Evolutionary conservation across 2,329 filamentous ascomycete genomes (phyloP), one percentile per base, ranked within the genome.

Genomic region (Diaporthe velutina): DNA sequence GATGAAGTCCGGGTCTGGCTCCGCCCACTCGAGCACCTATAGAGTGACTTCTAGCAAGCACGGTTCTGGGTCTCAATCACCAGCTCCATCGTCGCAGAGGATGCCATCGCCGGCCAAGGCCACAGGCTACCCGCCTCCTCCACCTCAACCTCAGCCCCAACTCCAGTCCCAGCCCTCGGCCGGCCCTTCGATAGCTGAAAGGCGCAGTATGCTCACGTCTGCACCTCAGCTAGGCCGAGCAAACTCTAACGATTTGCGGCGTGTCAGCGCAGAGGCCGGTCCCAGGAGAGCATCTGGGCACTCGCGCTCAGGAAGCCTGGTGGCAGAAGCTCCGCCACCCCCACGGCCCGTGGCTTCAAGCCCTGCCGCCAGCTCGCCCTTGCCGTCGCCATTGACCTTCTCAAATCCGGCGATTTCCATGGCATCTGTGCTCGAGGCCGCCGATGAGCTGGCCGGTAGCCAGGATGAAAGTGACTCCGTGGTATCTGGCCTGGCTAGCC

Each of bases 361-460:
- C 77, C 75, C 81, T 60, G 80, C 85, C 35, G 80, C 86, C 75
- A 67, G 82, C 64, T 79, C 83, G 22, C 75, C 75, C 10, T 9
- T 74, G 35, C 60, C 68, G 4, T 76, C 75, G 17, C 73, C 75
- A 15, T 77, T 78, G 48, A 83, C 80, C 38, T 81, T 83, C 17
- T n/a, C 78, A 3, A 77, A 78, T 15, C 77, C 83, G 6, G 80
- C 85, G 42, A 82, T 89, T 77, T 87, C 88, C 6, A 86, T 91
- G 81, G 88, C 89, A 1, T 90, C 88, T 0, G 87, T 91, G 61
- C 82, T 91, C 19, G 89, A 91, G 79, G 86, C 86, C 2, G 87
- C 88, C 2, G 90, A 91, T 19, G 89, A 90, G 12, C 79, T 89
- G 28, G 82, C 77, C 4, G 82, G 85, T 22, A 76, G 79, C 12